These are phyloP conservation scores for Cutaneotrichosporon sp. DNA, from an alignment of 1,284 basidiomycete genomes.

Conservation along the genomic window DNA sequence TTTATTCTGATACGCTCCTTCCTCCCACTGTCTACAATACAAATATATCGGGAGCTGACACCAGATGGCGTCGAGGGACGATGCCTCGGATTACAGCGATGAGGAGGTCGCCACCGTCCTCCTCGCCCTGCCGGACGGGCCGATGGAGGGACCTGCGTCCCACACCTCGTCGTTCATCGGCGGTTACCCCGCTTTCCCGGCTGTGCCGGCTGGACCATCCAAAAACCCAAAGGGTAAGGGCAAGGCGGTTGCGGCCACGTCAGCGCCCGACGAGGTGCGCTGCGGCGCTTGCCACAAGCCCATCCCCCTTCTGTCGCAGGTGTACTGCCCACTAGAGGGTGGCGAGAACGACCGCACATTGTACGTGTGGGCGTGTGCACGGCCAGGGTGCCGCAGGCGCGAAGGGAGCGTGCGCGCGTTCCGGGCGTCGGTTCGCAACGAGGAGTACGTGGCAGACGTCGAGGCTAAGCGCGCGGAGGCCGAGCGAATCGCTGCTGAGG, in stretches of 20 bases:
- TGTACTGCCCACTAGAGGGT: conserved; percentile 52
- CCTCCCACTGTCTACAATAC: conserved; percentile 8
- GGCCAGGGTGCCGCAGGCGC: conserved; percentile 43
- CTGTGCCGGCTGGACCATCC: conserved; percentile 25
- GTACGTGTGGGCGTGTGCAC: conserved; percentile 51
- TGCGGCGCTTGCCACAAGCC: conserved; percentile 45
- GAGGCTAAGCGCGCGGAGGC: conserved; percentile 40
- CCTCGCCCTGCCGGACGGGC: conserved; percentile 52
- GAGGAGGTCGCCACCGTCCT: conserved; percentile 39
- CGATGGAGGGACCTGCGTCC: conserved; percentile 37
- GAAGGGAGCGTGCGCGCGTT: conserved; percentile 52
- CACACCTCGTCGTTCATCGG: conserved; percentile 48
- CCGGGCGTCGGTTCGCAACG: conserved; percentile 50
- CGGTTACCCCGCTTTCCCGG: conserved; percentile 51
- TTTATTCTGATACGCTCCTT: conserved; percentile 42
- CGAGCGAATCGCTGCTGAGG: conserved; percentile 38
- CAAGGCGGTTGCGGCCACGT: conserved; percentile 9
- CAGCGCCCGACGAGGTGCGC: conserved; percentile 30
- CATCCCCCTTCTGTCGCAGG: conserved; percentile 51
- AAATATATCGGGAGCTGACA: conserved; percentile 12
- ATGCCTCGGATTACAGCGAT: conserved; percentile 1
- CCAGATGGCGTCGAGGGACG: conserved; percentile 13
- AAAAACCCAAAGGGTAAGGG: conserved; percentile 3
- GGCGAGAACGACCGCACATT: conserved; percentile 53
- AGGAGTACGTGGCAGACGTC: conserved; percentile 50